A percentile compares a stretch with the other conserved stretches of the same genome.
Conservation (phyloP, 495 filamentous ascomycete genomes). For the Haplographium delicatum region DNA sequence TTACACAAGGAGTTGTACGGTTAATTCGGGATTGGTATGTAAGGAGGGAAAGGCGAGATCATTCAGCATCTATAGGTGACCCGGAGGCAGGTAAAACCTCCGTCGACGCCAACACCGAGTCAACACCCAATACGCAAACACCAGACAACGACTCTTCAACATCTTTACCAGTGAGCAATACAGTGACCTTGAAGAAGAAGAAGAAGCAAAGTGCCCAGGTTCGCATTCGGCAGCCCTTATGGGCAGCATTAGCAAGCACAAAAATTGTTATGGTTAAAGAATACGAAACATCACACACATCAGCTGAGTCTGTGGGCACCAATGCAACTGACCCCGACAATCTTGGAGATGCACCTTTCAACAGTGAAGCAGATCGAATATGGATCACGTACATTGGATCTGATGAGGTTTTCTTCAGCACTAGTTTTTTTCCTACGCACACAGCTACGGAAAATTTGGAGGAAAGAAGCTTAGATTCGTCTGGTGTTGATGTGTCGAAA, state of each 20-base stretch:
- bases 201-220: constrained; percentile 85
- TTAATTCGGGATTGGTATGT: constrained; percentile 57
- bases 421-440: constrained; percentile 54
- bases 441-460: constrained; percentile 19
- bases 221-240: constrained; percentile 83
- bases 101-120: constrained; percentile 15
- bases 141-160: constrained; percentile 17
- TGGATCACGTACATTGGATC: constrained; percentile 84
- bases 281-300: constrained; percentile 78
- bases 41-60: constrained; percentile 43
- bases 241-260: constrained; percentile 89
- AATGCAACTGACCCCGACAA: constrained; percentile 74
- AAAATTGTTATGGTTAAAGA: constrained; percentile 93
- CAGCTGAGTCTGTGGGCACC: constrained; percentile 65
- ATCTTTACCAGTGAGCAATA: constrained; percentile 15
- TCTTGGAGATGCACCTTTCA: constrained; percentile 72
- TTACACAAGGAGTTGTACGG: constrained; percentile 72
- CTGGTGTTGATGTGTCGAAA: constrained; percentile 55
- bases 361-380: constrained; percentile 65
- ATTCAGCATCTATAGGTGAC: constrained; percentile 35
- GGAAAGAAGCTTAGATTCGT: constrained; percentile 28
- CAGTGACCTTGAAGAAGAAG: constrained; percentile 70
- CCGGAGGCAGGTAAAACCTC: constrained; percentile 50
- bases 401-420: constrained; percentile 77
- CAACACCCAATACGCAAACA: constrained; percentile 7